These are phyloP conservation scores for Skeletonema grethae DNA, from an alignment of 108 stramenopile species.

Conservation along the genomic window DNA sequence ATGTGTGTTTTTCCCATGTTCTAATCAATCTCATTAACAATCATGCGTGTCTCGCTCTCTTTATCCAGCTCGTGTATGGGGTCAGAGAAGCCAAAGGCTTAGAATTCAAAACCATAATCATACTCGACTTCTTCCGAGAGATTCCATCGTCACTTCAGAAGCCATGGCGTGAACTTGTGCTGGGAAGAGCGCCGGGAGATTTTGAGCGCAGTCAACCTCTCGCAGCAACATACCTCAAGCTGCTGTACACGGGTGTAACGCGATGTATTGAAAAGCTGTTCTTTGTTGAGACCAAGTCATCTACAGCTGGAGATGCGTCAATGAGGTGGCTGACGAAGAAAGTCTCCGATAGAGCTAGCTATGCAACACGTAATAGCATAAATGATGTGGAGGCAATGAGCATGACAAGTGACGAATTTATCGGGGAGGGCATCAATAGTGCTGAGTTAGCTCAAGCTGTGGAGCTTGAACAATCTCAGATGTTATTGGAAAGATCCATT, in stretches of 20 bases:
- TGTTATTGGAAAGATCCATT: conserved; percentile 33
- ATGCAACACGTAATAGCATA: conserved; percentile 34
- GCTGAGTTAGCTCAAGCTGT: conserved; percentile 35
- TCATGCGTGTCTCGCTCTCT: neutral
- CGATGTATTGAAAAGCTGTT: conserved; percentile 49
- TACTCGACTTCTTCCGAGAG: conserved; percentile 56
- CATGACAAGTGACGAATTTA: conserved; percentile 43
- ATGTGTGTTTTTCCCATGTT: neutral
- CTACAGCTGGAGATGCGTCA: conserved; percentile 45
- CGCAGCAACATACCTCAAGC: conserved; percentile 50
- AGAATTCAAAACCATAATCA: conserved; percentile 53
- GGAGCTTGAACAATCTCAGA: neutral
- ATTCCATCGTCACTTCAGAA: conserved; percentile 34
- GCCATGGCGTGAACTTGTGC: conserved; percentile 45
- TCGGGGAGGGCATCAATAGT: conserved; percentile 25
- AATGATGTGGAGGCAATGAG: conserved; percentile 30
- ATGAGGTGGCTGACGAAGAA: conserved; percentile 7
- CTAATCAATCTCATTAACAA: neutral
- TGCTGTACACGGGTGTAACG: conserved; percentile 59
- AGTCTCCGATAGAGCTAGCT: conserved; percentile 3
- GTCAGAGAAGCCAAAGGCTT: conserved; percentile 56
- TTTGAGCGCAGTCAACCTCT: conserved; percentile 24
- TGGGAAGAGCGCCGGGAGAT: conserved; percentile 19
- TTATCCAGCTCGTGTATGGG: conserved; percentile 32
- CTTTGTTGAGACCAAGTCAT: conserved; percentile 53